Percentiles rank a stretch among this genome's conserved stretches.
Evolutionary conservation across 768 basidiomycete species (phyloP).

Genomic region (Suillus paluster): DNA sequence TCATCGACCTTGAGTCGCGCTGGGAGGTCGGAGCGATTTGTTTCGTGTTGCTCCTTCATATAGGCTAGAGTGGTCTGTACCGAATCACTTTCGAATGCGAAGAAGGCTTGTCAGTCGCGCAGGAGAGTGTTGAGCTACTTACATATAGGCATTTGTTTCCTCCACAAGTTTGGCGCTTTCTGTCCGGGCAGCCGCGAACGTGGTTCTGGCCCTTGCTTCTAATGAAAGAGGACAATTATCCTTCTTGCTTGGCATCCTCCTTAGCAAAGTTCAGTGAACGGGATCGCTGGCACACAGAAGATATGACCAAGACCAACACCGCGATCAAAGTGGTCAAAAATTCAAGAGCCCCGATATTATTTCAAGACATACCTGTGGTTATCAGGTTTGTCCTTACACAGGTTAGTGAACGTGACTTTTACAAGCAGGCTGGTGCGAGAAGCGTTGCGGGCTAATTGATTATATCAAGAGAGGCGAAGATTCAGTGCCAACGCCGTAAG

Average conservation of each 20-base stretch:
- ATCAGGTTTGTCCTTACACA: background rate
- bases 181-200: conserved; percentile 21
- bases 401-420: background rate
- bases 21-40: conserved; percentile 9
- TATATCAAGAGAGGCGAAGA: background rate
- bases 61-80: conserved; percentile 22
- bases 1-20: background rate
- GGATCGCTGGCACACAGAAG: background rate
- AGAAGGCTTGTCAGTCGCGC: background rate
- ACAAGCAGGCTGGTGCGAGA: background rate
- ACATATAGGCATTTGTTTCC: conserved; percentile 36
- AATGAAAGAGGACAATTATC: conserved; percentile 13
- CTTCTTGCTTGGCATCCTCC: background rate
- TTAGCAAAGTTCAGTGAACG: background rate
- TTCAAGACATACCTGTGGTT: background rate
- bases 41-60: conserved; percentile 26
- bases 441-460: background rate
- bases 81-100: conserved; percentile 21
- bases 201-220: conserved; percentile 20
- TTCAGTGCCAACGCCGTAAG: background rate
- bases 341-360: background rate
- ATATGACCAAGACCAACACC: too few species aligned
- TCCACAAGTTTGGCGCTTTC: conserved; percentile 14
- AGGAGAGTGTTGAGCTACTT: conserved; percentile 13
- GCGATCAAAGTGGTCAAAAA: background rate